Evolutionary conservation across 2,329 filamentous ascomycete species (phyloP), one percentile per base, ranked within the genome.

Genomic region (Pseudogymnoascus sp.): DNA sequence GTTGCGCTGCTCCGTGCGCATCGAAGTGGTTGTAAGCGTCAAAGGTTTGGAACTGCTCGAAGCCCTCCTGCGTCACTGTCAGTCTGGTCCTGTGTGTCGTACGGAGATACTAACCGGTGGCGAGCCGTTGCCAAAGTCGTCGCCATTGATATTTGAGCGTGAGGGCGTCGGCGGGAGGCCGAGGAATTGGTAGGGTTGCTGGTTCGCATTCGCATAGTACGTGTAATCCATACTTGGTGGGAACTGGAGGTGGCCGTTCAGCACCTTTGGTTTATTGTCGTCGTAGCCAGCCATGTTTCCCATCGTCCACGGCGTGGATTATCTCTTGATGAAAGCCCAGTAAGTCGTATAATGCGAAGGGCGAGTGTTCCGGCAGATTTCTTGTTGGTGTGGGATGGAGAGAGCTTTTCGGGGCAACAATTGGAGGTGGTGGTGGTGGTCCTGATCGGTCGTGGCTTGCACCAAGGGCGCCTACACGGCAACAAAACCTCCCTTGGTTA

Each of bases 141-240:
- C 78, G 53, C 76, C 68, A 60, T 72, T 64, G 71, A 72, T 63
- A 70, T 71, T 66, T 73, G 74, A 73, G 69, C 70, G 71, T 72
- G 76, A 44, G 63, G 70, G 63, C 59, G 72, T 74, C 3, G 73
- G 72, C 16, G 79, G 75, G 64, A 82, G 73, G 61, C 77, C 78
- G 60, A 81, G 76, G 65, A 81, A 80, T 40, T 78, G 76, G 68
- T 80, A 84, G 42, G 77, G 73, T 67, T 79, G 79, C 38, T 76
- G 74, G 47, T 76, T 69, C 35, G 76, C 73, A 16, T 77, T 70
- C 61, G 73, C 71, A 68, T 80, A 85, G 72, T 81, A 84, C 62
- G 78, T 76, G 72, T 83, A 86, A 68, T 86, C 82, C 82, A 86
- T 86, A 26, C 59, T 59, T 66, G 68, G 42, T 44, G 59, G 35